A percentile compares a stretch with the other conserved stretches of the same genome.
Evolutionary conservation across 164 flowering plant species (phyloP).

Genomic region (Malania oleifera): DNA sequence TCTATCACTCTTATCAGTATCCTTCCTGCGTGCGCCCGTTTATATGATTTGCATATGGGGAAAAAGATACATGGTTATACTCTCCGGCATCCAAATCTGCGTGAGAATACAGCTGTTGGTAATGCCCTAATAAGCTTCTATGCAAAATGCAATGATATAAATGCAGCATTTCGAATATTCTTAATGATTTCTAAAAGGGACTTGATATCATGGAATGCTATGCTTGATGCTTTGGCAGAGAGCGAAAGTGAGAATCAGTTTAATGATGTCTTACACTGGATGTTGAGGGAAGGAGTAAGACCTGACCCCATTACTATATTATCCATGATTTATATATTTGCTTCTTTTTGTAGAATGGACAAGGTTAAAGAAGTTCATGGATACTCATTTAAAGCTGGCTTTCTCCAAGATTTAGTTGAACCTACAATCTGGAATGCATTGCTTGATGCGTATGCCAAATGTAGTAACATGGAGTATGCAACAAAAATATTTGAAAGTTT

Average conservation of each 20-base stretch:
- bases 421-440: slow-evolving; percentile 55
- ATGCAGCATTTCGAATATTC: slow-evolving; percentile 47
- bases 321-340: slow-evolving; percentile 35
- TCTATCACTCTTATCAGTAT: slow-evolving; percentile 54
- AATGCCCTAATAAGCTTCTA: slow-evolving; percentile 72
- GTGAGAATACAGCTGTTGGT: slow-evolving; percentile 41
- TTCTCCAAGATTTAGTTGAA: slow-evolving; percentile 23
- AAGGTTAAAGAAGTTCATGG: slow-evolving; percentile 63
- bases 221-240: slow-evolving; percentile 57
- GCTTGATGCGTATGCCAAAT: slow-evolving; percentile 76
- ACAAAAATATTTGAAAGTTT: slow-evolving; percentile 44
- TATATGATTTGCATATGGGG: slow-evolving; percentile 34
- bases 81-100: slow-evolving; percentile 31
- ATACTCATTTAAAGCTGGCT: slow-evolving; percentile 39
- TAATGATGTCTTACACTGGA: slow-evolving; percentile 29
- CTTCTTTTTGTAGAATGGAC: slow-evolving; percentile 15
- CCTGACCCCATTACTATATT: slow-evolving; percentile 68
- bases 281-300: slow-evolving; percentile 45
- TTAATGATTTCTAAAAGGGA: slow-evolving; percentile 39
- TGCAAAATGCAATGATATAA: slow-evolving; percentile 43
- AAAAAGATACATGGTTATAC: slow-evolving; percentile 56
- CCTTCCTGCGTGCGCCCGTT: slow-evolving; percentile 62
- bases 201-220: slow-evolving; percentile 77
- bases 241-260: slow-evolving; percentile 22
- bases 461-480: slow-evolving; percentile 55